Evolutionary conservation across 2,329 filamentous ascomycete genomes (phyloP).

Genomic region (Pseudopyricularia javanii): DNA sequence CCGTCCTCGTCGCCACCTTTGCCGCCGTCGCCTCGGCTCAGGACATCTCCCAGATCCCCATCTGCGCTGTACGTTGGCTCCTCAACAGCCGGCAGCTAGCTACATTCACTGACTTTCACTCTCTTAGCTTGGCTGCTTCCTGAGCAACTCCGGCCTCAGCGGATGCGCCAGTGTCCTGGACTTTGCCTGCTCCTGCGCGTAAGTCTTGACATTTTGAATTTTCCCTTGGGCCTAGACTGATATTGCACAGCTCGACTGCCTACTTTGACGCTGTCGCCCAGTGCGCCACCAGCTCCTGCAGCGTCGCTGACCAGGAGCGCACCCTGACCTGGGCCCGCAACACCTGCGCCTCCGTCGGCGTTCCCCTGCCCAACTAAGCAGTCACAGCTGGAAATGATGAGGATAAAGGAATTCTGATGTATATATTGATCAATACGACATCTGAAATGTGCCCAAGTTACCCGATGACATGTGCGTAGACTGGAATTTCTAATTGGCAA

Average conservation of each 20-base stretch:
- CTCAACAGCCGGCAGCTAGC: background rate
- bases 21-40: constrained; percentile 1
- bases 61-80: background rate
- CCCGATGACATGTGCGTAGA: too few species aligned
- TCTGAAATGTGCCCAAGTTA: too few species aligned
- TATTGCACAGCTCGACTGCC: background rate
- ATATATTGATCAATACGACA: background rate
- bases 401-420: background rate
- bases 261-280: background rate
- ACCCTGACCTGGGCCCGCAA: background rate
- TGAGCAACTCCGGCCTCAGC: background rate
- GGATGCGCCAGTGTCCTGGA: constrained; percentile 1
- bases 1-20: background rate
- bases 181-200: constrained; percentile 2
- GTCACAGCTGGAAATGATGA: background rate
- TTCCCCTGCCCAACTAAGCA: background rate
- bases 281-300: background rate
- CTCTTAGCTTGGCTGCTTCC: background rate
- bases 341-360: constrained; percentile 1
- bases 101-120: background rate
- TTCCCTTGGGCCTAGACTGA: background rate
- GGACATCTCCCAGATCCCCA: constrained; percentile 2
- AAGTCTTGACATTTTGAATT: background rate
- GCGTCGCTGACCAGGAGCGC: background rate
- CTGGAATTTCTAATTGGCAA: too few species aligned